These are phyloP conservation scores for Amanita pallidorosea DNA, from an alignment of 768 basidiomycete species.

Conservation along the genomic window DNA sequence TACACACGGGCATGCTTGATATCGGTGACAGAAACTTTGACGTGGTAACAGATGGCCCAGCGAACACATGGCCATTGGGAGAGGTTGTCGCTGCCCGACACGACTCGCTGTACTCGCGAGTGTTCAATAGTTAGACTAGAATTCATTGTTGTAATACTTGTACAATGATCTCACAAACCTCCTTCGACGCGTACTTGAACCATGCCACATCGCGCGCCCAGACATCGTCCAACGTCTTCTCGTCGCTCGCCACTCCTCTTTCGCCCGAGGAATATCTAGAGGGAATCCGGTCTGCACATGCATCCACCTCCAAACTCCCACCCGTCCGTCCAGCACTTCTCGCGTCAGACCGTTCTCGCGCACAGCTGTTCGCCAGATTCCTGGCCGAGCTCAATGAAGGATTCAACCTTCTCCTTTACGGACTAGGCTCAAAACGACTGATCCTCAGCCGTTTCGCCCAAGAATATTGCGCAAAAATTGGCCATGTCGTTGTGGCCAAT, in stretches of 20 bases:
- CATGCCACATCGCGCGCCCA: conserved; percentile 48
- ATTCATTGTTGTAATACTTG: too few species aligned
- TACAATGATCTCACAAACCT: conserved; percentile 43
- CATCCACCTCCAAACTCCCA: conserved; percentile 12
- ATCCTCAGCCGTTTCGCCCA: conserved; percentile 69
- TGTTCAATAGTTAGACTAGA: conserved; percentile 73
- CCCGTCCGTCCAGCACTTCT: conserved; percentile 24
- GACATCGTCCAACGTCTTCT: conserved; percentile 77
- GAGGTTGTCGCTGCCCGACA: conserved; percentile 87
- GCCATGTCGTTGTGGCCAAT: conserved; percentile 71
- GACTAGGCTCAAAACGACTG: conserved; percentile 78
- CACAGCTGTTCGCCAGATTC: conserved; percentile 46
- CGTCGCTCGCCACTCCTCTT: conserved; percentile 60
- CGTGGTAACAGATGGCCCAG: conserved; percentile 45
- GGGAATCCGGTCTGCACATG: conserved; percentile 23
- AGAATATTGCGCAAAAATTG: conserved; percentile 40
- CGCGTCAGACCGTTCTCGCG: conserved; percentile 17
- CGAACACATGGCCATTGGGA: conserved; percentile 92
- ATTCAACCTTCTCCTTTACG: conserved; percentile 84
- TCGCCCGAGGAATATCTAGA: conserved; percentile 50
- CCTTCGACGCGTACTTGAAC: conserved; percentile 83
- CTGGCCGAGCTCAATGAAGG: conserved; percentile 66
- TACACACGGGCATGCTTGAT: conserved; percentile 37
- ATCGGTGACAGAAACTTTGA: conserved; percentile 21
- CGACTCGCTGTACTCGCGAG: conserved; percentile 90